Evolutionary conservation across 1,284 basidiomycete genomes (phyloP), one percentile per base, ranked within the genome.

Genomic region (Irpex rosettiformis): DNA sequence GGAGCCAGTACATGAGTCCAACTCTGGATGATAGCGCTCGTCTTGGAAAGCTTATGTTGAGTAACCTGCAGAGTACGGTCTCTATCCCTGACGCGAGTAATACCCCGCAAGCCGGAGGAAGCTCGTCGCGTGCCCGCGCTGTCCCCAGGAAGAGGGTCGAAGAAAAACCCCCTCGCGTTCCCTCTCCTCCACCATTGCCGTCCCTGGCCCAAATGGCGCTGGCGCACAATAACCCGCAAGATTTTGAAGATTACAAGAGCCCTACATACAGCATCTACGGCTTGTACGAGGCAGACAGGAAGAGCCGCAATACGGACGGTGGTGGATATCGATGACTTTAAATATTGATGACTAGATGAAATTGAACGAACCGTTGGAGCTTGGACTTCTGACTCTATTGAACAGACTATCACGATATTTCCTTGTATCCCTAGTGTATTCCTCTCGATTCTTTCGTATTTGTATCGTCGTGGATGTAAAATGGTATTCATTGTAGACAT

Each of bases 181-280:
- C 89, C 3, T 87, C 88, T 3, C 89, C 89, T 2, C 87, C 87
- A 13, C 78, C 82, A n/a, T 68, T 91, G 55, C 89, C 87, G 6
- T 88, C 88, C 29, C 69, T 91, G 54, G 77, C 86, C 5, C 89
- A 91, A 71, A 90, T 91, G 88, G 89, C 81, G 54, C 66, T 91
- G 68, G 78, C 81, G 53, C 85, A 88, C 62, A 70, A 74, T 2
- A 82, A 87, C 60, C 78, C 81, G 10, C 79, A 84, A 52, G 84
- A 77, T 4, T 88, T 81, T 69, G 79, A 74, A 1, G 82, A 83
- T 43, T 91, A 91, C 62, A 77, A 83, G 62, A 90, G 89, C 65
- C 88, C 89, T 22, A 91, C 89, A 3, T 91, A 91, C 64, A 91
- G 89, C 68, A 83, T 91, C 58, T 91, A 87, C 66, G 86, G 86